phyloP scores from a whole-genome alignment of 495 filamentous ascomycete species.

The Penicillium simplicissimum region DNA sequence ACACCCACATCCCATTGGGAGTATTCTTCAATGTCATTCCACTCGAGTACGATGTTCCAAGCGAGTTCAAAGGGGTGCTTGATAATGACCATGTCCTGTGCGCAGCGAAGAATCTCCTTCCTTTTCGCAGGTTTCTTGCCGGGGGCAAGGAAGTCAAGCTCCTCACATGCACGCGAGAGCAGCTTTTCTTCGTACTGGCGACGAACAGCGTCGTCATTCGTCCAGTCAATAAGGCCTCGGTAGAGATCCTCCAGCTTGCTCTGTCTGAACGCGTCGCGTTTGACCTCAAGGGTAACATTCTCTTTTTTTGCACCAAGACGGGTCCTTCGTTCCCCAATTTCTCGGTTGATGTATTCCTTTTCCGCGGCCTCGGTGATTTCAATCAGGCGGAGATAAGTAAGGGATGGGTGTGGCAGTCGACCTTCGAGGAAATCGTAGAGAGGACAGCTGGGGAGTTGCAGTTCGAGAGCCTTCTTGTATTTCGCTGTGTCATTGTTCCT shows the following conservation, averaged over 20 bases:
- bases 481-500: constrained; percentile 69
- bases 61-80: constrained; percentile 88
- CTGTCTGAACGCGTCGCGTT: constrained; percentile 71
- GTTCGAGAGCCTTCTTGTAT: constrained; percentile 68
- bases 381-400: constrained; percentile 81
- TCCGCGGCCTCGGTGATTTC: constrained; percentile 85
- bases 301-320: constrained; percentile 80
- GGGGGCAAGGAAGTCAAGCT: constrained; percentile 62
- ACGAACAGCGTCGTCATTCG: constrained; percentile 78
- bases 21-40: constrained; percentile 75
- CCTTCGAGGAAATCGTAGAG: constrained; percentile 85
- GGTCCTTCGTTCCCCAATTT: constrained; percentile 86
- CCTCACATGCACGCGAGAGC: constrained; percentile 76
- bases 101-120: constrained; percentile 67
- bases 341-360: constrained; percentile 84
- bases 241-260: constrained; percentile 77
- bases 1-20: constrained; percentile 71
- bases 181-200: constrained; percentile 89
- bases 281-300: constrained; percentile 84
- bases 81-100: constrained; percentile 91
- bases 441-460: constrained; percentile 74
- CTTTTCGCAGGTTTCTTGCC: constrained; percentile 69
- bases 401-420: constrained; percentile 73
- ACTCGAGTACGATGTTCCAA: constrained; percentile 88
- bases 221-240: constrained; percentile 83